phyloP scores from a whole-genome alignment of 345 rosid species.

The Citropsis articulata region DNA sequence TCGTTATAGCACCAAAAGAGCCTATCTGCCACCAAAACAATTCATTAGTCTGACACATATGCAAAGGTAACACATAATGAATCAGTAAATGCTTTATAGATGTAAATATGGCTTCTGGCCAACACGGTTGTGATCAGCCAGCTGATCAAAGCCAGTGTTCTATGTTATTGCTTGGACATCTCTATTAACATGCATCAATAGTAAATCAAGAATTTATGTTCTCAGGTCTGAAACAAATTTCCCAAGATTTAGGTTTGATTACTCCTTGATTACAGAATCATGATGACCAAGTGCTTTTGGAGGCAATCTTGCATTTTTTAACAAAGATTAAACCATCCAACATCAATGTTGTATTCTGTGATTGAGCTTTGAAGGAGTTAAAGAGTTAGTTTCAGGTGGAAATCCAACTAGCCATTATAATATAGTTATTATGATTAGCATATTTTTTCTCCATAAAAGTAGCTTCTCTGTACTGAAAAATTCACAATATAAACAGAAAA shows the following conservation, averaged over 20 bases:
- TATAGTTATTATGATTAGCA: no score
- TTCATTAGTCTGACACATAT: conserved; percentile 25
- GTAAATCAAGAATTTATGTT: neutral
- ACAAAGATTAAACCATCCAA: neutral
- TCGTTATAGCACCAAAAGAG: conserved; percentile 93
- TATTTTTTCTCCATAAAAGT: no score
- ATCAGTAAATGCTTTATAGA: neutral
- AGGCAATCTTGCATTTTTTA: neutral
- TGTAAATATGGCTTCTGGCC: neutral
- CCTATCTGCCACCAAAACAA: conserved; percentile 87
- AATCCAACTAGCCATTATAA: no score
- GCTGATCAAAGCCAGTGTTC: neutral
- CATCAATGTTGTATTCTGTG: neutral
- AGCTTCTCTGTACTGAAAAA: neutral
- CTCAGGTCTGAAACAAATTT: neutral
- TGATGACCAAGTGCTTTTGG: neutral
- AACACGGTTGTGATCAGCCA: neutral
- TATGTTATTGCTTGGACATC: neutral
- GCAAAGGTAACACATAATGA: neutral
- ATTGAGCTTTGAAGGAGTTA: neutral
- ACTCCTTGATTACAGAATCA: neutral
- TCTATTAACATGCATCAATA: neutral
- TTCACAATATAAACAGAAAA: neutral
- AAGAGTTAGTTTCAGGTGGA: neutral
- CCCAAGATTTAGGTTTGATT: neutral